Evolutionary conservation across 306 rosid genomes (phyloP), one percentile per base, ranked within the genome.

Genomic region (Glycine soja): DNA sequence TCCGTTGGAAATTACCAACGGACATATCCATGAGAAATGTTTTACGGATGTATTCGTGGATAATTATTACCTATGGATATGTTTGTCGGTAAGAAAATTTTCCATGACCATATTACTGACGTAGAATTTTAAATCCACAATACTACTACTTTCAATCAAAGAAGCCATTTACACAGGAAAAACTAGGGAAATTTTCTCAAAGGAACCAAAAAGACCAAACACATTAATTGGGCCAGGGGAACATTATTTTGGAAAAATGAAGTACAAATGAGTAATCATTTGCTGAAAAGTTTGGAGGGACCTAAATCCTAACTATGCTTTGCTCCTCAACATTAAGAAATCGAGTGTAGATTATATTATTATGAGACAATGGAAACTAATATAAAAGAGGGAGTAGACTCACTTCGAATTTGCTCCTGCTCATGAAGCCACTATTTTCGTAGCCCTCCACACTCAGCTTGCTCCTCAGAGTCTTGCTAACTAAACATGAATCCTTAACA

Each of bases 401-500:
- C 72, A 93, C 99, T 93, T 90, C 82, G 88, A 83, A 95, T 95
- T 67, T 82, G 90, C 74, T 95, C 99, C 87, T 95, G 98, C 90
- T 95, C 96, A 59, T 76, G 84, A 46, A 87, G 88, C 99, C 99
- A 93, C 76, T 83, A 96, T 76, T 64, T 93, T 76, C 81, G 87
- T 82, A 95, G 75, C 87, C 92, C 93, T 89, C 93, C 99, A 84
- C 99, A 96, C 80, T 93, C 98, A 70, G 98, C 97, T 89, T 93
- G 92, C 63, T 95, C 98, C 91, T 90, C 98, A 32, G 99, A 98
- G 90, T 93, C 98, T 70, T 98, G 90, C 98, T 95, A 98, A 92
- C 98, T 93, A 89, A 89, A 92, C 82, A 85, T 59, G 63, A 75
- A 87, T 85, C 89, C 90, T 88, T 92, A 86, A 70, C 90, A 84